Evolutionary conservation across 2,329 filamentous ascomycete genomes (phyloP).

Genomic region (Aspergillus sp.): DNA sequence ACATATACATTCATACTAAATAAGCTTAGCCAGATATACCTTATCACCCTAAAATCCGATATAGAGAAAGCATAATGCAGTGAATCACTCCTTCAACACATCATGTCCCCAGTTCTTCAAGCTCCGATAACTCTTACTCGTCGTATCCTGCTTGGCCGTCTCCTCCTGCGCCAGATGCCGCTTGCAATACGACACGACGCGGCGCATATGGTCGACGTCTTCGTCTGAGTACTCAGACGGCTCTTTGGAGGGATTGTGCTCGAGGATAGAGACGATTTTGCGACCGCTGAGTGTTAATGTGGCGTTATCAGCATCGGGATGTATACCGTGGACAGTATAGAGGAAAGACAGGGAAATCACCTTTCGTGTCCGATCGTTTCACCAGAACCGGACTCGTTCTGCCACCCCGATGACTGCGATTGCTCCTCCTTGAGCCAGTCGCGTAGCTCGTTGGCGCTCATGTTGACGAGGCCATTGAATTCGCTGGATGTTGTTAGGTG

Average conservation of each 20-base stretch:
- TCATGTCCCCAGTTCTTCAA: slow-evolving; percentile 65
- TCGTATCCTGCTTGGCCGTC: slow-evolving; percentile 56
- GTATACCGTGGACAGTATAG: background rate
- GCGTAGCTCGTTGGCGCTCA: slow-evolving; percentile 61
- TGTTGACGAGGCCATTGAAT: slow-evolving; percentile 68
- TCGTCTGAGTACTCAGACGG: slow-evolving; percentile 57
- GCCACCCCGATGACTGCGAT: slow-evolving; percentile 60
- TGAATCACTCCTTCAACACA: slow-evolving; percentile 42
- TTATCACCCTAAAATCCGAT: no score
- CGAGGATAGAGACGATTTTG: slow-evolving; percentile 63
- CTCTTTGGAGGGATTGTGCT: slow-evolving; percentile 60
- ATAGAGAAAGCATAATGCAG: no score
- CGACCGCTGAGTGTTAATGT: slow-evolving; percentile 50
- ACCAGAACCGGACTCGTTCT: slow-evolving; percentile 52
- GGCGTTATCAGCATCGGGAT: no score
- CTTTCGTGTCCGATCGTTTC: slow-evolving; percentile 65
- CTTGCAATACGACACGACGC: slow-evolving; percentile 65
- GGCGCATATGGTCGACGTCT: slow-evolving; percentile 61
- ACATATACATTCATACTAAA: no score
- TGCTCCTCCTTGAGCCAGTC: slow-evolving; percentile 62
- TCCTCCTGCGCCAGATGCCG: slow-evolving; percentile 66
- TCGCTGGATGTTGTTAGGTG: slow-evolving; percentile 46
- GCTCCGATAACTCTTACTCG: slow-evolving; percentile 57
- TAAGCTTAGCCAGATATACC: no score
- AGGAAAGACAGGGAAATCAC: slow-evolving; percentile 24